Conservation (phyloP, 495 filamentous ascomycete genomes). For the Penicillium ucsense region DNA sequence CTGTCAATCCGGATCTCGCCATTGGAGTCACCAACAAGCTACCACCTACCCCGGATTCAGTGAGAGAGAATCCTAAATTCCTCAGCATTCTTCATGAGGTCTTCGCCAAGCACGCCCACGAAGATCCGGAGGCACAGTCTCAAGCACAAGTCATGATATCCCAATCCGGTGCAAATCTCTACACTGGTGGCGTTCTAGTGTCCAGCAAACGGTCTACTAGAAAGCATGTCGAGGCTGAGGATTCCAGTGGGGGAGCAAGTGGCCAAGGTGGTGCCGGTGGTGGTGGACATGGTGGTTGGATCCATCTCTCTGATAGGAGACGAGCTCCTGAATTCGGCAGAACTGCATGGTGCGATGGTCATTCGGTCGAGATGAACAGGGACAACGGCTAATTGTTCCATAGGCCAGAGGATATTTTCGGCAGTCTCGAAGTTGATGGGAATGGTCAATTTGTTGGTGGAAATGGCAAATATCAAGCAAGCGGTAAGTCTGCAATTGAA, state of each 20-base stretch:
- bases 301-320: constrained; percentile 77
- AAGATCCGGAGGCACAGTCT: constrained; percentile 61
- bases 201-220: constrained; percentile 28
- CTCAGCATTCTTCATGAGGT: constrained; percentile 65
- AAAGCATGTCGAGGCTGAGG: constrained; percentile 34
- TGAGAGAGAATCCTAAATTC: constrained; percentile 71
- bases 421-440: constrained; percentile 78
- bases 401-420: constrained; percentile 82
- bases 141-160: constrained; percentile 77
- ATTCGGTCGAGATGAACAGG: not conserved
- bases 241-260: constrained; percentile 67
- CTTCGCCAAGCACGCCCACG: constrained; percentile 53
- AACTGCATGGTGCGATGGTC: constrained; percentile 55
- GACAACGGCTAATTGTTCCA: constrained; percentile 7
- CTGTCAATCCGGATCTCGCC: constrained; percentile 56
- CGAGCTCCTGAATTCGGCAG: constrained; percentile 84
- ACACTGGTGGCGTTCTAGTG: constrained; percentile 55
- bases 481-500: constrained; percentile 30
- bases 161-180: constrained; percentile 61
- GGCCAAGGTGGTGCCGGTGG: constrained; percentile 76
- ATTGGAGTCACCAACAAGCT: constrained; percentile 65
- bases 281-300: constrained; percentile 73
- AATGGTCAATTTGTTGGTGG: constrained; percentile 59
- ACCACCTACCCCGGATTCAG: constrained; percentile 67
- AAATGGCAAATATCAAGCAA: constrained; percentile 48